A percentile compares a stretch with the other conserved stretches of the same genome.
Evolutionary conservation across 2,329 filamentous ascomycete species (phyloP).

Genomic region (Botryotinia globosa): DNA sequence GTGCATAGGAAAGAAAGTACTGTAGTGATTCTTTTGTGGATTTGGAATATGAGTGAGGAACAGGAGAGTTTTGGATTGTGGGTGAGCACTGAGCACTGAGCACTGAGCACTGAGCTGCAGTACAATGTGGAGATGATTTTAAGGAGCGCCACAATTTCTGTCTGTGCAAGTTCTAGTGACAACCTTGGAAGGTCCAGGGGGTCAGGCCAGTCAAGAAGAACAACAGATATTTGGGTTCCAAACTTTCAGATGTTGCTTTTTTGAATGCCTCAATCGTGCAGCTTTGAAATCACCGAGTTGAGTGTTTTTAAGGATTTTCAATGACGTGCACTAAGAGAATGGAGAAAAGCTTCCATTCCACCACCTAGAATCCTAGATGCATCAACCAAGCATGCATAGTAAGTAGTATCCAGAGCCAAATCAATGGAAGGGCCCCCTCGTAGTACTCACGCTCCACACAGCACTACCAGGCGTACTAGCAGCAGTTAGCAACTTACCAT

Average conservation of each 20-base stretch:
- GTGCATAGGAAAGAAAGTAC: neutral
- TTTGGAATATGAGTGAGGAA: neutral
- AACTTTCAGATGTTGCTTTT: neutral
- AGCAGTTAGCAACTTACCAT: neutral
- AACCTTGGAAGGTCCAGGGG: neutral
- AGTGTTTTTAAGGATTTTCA: neutral
- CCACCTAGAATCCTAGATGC: neutral
- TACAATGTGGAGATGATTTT: constrained; percentile 9
- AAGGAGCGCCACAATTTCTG: constrained; percentile 4
- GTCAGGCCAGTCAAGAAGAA: neutral
- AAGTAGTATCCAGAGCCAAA: constrained; percentile 1
- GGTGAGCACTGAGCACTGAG: too few species aligned
- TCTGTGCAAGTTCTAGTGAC: constrained; percentile 2
- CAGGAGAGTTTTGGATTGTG: constrained; percentile 2
- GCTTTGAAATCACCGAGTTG: neutral
- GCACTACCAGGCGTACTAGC: neutral
- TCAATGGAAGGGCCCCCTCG: neutral
- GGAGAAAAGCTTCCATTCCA: neutral
- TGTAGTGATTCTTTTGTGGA: neutral
- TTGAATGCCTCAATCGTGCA: neutral
- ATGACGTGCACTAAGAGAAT: constrained; percentile 9
- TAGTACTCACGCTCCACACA: neutral
- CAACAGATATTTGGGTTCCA: neutral
- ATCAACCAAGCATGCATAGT: neutral
- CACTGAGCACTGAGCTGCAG: too few species aligned